phyloP scores from a whole-genome alignment of 345 rosid species.

The Aegle marmelos region DNA sequence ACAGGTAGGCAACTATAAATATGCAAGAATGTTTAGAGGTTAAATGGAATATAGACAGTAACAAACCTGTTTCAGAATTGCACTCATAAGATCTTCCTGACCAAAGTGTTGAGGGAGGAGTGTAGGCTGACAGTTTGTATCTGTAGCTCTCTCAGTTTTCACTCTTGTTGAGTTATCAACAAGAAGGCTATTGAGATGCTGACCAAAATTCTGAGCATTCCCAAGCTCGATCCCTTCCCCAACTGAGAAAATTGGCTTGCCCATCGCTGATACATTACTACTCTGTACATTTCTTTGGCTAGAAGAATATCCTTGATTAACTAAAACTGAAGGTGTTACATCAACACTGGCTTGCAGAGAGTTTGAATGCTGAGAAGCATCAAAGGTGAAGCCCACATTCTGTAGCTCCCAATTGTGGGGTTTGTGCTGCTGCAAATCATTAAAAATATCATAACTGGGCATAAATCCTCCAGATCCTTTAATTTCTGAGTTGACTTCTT shows the following conservation, averaged over 20 bases:
- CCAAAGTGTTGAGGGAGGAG: slow-evolving; percentile 54
- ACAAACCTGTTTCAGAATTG: slow-evolving; percentile 76
- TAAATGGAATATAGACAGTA: not conserved
- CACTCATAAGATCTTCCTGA: slow-evolving; percentile 92
- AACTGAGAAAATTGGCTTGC: slow-evolving; percentile 33
- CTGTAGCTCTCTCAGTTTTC: slow-evolving; percentile 64
- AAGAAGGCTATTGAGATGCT: slow-evolving; percentile 25
- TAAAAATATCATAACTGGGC: slow-evolving; percentile 54
- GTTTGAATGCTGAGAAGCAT: slow-evolving; percentile 49
- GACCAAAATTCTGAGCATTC: slow-evolving; percentile 33
- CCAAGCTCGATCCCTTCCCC: slow-evolving; percentile 28
- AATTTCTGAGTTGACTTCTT: slow-evolving; percentile 51
- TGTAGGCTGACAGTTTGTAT: slow-evolving; percentile 32
- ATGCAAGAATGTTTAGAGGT: not conserved
- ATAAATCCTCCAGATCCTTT: slow-evolving; percentile 52
- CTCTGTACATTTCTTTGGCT: slow-evolving; percentile 46
- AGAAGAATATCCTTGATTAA: slow-evolving; percentile 54
- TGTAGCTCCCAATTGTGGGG: slow-evolving; percentile 66
- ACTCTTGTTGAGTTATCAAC: slow-evolving; percentile 49
- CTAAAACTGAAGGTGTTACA: slow-evolving; percentile 33
- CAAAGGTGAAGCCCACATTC: slow-evolving; percentile 52
- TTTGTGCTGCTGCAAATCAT: slow-evolving; percentile 60
- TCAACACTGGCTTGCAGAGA: slow-evolving; percentile 36
- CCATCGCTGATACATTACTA: slow-evolving; percentile 26
- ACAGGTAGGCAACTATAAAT: not conserved